phyloP scores from a whole-genome alignment of 495 filamentous ascomycete genomes.

The Acidomyces sp. region DNA sequence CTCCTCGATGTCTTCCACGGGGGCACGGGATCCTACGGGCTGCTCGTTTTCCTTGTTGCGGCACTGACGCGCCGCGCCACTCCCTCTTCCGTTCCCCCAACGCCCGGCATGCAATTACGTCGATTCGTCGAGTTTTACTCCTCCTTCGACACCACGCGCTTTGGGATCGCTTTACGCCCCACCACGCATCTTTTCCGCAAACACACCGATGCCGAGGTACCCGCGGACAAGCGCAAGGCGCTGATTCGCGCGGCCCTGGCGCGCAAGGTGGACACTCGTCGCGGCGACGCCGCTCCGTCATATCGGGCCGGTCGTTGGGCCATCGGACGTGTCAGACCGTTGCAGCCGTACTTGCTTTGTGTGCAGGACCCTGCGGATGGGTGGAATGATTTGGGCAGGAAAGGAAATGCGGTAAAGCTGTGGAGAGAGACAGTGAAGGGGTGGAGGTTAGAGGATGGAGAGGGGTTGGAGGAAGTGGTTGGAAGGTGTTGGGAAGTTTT shows the following conservation, averaged over 20 bases:
- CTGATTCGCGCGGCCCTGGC: slow-evolving; percentile 8
- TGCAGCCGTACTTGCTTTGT: slow-evolving; percentile 35
- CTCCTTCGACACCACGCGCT: slow-evolving; percentile 31
- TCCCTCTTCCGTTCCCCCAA: slow-evolving; percentile 13
- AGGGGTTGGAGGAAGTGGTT: background rate
- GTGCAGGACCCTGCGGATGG: slow-evolving; percentile 49
- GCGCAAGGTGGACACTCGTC: too few species aligned
- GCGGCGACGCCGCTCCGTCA: slow-evolving; percentile 6
- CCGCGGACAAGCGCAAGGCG: background rate
- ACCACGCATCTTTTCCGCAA: slow-evolving; percentile 21
- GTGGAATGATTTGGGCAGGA: slow-evolving; percentile 42
- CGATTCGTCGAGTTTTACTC: slow-evolving; percentile 39
- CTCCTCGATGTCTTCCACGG: slow-evolving; percentile 34
- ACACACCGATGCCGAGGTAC: background rate
- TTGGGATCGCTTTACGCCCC: slow-evolving; percentile 42
- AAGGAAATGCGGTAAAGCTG: slow-evolving; percentile 30
- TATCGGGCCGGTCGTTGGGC: slow-evolving; percentile 16
- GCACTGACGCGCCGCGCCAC: slow-evolving; percentile 26
- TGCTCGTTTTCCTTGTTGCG: slow-evolving; percentile 46
- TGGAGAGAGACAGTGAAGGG: background rate
- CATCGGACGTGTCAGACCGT: background rate
- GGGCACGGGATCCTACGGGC: slow-evolving; percentile 37
- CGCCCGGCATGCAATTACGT: slow-evolving; percentile 33
- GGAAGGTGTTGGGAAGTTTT: slow-evolving; percentile 14
- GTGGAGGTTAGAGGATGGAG: background rate